phyloP scores from a whole-genome alignment of 2,329 filamentous ascomycete species.

The Paraphaeosphaeria sporulosa region DNA sequence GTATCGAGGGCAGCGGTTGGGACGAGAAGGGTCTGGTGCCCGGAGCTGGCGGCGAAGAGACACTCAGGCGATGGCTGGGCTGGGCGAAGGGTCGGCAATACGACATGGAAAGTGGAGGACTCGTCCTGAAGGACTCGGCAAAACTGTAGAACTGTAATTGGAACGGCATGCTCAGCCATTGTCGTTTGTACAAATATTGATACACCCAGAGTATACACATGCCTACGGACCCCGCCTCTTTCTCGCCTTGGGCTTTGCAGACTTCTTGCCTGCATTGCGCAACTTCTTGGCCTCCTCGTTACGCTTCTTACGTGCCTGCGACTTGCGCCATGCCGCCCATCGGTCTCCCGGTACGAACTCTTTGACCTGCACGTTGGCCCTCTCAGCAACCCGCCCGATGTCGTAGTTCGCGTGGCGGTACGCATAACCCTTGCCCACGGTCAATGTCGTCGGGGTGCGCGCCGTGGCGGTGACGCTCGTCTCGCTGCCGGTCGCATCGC shows the following conservation, averaged over 20 bases:
- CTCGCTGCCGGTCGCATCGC: conserved; percentile 26
- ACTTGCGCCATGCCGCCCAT: conserved; percentile 72
- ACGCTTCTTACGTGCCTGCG: conserved; percentile 58
- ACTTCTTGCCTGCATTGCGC: conserved; percentile 53
- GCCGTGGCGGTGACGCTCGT: conserved; percentile 30
- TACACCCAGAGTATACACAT: conserved; percentile 23
- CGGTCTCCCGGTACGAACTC: conserved; percentile 65
- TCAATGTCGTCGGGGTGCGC: conserved; percentile 34
- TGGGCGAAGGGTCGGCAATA: conserved; percentile 78
- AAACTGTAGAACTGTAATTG: conserved; percentile 29
- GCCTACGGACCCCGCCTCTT: conserved; percentile 34
- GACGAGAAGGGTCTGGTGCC: conserved; percentile 64
- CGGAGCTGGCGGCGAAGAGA: conserved; percentile 76
- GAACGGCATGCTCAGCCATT: not conserved
- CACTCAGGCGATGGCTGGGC: conserved; percentile 75
- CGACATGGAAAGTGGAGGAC: conserved; percentile 55
- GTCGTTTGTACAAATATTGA: conserved; percentile 34
- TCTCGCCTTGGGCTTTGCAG: conserved; percentile 36
- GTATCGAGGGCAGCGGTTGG: conserved; percentile 74
- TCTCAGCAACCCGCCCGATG: conserved; percentile 70
- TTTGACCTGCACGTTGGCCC: conserved; percentile 63
- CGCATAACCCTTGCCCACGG: conserved; percentile 64
- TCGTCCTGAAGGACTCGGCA: conserved; percentile 55
- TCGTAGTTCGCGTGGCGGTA: conserved; percentile 72
- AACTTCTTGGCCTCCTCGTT: conserved; percentile 64